A percentile compares a stretch with the other conserved stretches of the same genome.
Conservation (phyloP, 805 yeast species). For the Zygoascus bituminiphila region DNA sequence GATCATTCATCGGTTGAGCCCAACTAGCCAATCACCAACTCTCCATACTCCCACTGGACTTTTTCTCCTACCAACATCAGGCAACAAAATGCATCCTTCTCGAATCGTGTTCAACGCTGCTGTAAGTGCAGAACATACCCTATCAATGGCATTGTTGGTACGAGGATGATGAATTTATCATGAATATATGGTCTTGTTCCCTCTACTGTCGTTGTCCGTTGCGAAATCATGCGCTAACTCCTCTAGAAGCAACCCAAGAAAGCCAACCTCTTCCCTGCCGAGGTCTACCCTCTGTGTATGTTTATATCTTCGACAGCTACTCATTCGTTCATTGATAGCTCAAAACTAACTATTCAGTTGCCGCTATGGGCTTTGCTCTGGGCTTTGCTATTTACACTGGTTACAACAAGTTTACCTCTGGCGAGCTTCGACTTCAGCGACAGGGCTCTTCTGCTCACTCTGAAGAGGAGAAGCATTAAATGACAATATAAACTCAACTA, state of each 20-base stretch:
- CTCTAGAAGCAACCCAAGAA: neutral
- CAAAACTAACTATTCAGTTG: constrained; percentile 13
- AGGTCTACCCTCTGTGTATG: constrained; percentile 24
- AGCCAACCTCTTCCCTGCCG: constrained; percentile 21
- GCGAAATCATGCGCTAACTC: neutral
- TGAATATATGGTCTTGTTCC: too few species aligned
- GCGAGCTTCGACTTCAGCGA: constrained; percentile 21
- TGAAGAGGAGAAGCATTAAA: too few species aligned
- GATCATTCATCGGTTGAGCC: too few species aligned
- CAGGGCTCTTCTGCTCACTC: constrained; percentile 16
- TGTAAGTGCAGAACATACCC: constrained; percentile 16
- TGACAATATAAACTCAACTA: too few species aligned
- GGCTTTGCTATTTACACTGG: constrained; percentile 18
- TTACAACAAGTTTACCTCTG: constrained; percentile 17
- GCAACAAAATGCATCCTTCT: constrained; percentile 17
- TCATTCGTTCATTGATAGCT: too few species aligned
- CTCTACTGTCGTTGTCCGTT: neutral
- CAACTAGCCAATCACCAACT: neutral
- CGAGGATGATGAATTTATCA: too few species aligned
- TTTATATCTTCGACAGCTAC: too few species aligned
- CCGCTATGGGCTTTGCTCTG: constrained; percentile 23
- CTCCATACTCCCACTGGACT: neutral
- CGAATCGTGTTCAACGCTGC: constrained; percentile 19
- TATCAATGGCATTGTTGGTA: too few species aligned
- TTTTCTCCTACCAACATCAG: neutral